Conservation (phyloP, 2,329 filamentous ascomycete species). For the Xylaria sp. region DNA sequence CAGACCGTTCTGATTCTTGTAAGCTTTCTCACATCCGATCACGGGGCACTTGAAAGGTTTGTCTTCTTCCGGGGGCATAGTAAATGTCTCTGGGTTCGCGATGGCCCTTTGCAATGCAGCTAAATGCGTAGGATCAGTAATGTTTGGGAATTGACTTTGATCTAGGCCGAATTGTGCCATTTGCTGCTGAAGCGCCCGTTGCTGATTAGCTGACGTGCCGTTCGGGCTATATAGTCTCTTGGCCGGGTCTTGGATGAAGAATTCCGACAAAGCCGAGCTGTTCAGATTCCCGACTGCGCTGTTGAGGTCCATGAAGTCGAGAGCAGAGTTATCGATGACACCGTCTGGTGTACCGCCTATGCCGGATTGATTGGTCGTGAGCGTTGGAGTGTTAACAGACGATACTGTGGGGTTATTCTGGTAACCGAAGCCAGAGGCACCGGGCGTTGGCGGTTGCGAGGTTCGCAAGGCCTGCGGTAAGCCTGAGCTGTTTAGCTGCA, state of each 20-base stretch:
- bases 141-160: slow-evolving; percentile 77
- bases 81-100: slow-evolving; percentile 63
- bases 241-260: slow-evolving; percentile 89
- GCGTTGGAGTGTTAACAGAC: slow-evolving; percentile 93
- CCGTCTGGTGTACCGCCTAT: slow-evolving; percentile 73
- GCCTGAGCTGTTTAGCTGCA: slow-evolving; percentile 84
- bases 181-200: slow-evolving; percentile 70
- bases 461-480: slow-evolving; percentile 81
- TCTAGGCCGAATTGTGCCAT: slow-evolving; percentile 79
- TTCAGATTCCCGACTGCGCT: slow-evolving; percentile 64
- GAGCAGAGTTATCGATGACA: slow-evolving; percentile 78
- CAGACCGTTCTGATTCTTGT: slow-evolving; percentile 98
- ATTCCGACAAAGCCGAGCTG: slow-evolving; percentile 65
- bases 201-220: slow-evolving; percentile 73
- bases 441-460: slow-evolving; percentile 87
- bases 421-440: slow-evolving; percentile 78
- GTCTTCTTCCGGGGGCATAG: slow-evolving; percentile 84
- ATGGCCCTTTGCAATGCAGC: slow-evolving; percentile 62
- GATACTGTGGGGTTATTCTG: slow-evolving; percentile 97
- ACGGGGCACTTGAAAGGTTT: slow-evolving; percentile 98
- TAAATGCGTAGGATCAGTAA: slow-evolving; percentile 74
- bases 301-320: slow-evolving; percentile 68
- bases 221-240: slow-evolving; percentile 92
- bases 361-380: slow-evolving; percentile 75
- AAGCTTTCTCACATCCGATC: slow-evolving; percentile 98